Conservation (phyloP, 2,329 filamentous ascomycete species). For the Iodosphaeria phyllophila region DNA sequence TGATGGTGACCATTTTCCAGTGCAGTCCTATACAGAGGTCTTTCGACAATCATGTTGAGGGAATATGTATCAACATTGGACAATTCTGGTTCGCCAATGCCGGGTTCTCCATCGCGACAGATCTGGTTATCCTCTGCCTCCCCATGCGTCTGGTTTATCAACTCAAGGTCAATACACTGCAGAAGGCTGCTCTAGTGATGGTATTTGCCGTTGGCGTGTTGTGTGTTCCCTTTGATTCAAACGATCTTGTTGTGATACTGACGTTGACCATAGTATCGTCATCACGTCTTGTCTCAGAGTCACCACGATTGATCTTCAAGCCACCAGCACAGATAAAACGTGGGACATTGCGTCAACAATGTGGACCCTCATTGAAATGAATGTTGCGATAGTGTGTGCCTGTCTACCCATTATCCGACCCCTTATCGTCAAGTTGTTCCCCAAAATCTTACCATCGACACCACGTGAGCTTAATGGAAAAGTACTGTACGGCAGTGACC, state of each 20-base stretch:
- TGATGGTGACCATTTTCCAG: constrained; percentile 14
- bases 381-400: constrained; percentile 17
- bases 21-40: constrained; percentile 12
- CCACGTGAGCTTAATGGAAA: constrained; percentile 4
- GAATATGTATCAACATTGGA: constrained; percentile 17
- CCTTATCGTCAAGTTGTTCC: constrained; percentile 11
- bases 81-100: constrained; percentile 23
- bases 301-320: constrained; percentile 17
- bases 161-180: constrained; percentile 17
- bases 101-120: constrained; percentile 20
- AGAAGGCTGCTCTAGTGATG: constrained; percentile 18
- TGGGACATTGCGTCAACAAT: constrained; percentile 15
- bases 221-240: constrained; percentile 9
- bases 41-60: constrained; percentile 10
- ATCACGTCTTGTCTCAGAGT: constrained; percentile 17
- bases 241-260: neutral
- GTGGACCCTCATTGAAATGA: constrained; percentile 20
- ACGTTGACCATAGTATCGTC: constrained; percentile 8
- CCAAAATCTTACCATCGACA: constrained; percentile 9
- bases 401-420: constrained; percentile 16
- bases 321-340: constrained; percentile 10
- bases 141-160: constrained; percentile 21
- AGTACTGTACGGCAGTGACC: constrained; percentile 3
- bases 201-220: constrained; percentile 23
- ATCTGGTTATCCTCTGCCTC: constrained; percentile 18